A percentile compares a stretch with the other conserved stretches of the same genome.
Conservation (phyloP, 176 grass and related monocot genomes). For the Guadua angustifolia region DNA sequence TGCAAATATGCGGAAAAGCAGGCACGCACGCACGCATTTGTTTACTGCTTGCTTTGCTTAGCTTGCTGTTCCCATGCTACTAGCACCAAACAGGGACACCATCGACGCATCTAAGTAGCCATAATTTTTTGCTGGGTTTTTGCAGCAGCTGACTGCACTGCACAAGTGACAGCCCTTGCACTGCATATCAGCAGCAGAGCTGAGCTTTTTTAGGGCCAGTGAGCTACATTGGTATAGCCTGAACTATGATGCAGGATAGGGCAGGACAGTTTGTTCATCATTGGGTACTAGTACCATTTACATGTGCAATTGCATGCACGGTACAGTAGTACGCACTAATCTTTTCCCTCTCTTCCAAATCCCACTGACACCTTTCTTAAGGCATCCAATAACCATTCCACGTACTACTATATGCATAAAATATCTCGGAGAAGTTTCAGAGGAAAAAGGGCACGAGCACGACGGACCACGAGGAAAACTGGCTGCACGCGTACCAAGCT, state of each 20-base stretch:
- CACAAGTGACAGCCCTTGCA: background rate
- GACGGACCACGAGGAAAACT: background rate
- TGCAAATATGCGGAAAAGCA: slow-evolving; percentile 21
- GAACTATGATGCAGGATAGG: background rate
- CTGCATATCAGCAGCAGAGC: background rate
- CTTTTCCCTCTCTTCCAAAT: background rate
- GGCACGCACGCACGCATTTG: background rate
- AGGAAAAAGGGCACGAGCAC: background rate
- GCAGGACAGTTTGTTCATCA: background rate
- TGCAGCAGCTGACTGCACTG: background rate
- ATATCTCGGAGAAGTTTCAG: background rate
- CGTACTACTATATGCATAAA: background rate
- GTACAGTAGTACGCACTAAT: background rate
- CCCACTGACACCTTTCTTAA: background rate
- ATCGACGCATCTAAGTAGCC: no score
- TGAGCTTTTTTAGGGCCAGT: slow-evolving; percentile 11
- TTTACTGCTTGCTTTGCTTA: slow-evolving; percentile 17
- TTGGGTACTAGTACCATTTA: background rate
- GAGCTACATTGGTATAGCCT: background rate
- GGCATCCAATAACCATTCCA: background rate
- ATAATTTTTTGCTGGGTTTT: no score
- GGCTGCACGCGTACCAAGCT: background rate
- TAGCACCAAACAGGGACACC: background rate
- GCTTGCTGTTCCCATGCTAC: no score
- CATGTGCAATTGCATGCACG: background rate